Conservation (phyloP, 495 filamentous ascomycete species). For the Talaromyces stipitatus region DNA sequence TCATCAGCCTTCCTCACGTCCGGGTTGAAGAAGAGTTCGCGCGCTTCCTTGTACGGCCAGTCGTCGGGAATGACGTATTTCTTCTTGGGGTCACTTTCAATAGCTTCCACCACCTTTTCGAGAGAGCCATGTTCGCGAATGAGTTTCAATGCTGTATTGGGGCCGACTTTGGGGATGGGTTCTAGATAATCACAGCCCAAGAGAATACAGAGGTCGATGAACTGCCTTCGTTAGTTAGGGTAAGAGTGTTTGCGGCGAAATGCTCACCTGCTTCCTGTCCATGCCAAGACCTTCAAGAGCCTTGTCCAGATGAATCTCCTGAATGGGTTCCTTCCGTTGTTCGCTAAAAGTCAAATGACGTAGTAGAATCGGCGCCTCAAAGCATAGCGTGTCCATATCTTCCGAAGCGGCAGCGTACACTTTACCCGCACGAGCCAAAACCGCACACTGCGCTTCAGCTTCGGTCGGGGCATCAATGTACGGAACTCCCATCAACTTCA, state of each 20-base stretch:
- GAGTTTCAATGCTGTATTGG: constrained; percentile 81
- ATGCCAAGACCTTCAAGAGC: constrained; percentile 79
- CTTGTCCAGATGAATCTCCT: constrained; percentile 81
- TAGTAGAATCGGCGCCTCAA: constrained; percentile 83
- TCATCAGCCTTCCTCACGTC: constrained; percentile 82
- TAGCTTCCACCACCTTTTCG: constrained; percentile 74
- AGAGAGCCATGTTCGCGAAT: constrained; percentile 85
- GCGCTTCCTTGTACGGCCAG: constrained; percentile 90
- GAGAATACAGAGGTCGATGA: constrained; percentile 96
- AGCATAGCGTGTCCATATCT: constrained; percentile 99
- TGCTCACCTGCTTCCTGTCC: constrained; percentile 68
- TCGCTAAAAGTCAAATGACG: constrained; percentile 94
- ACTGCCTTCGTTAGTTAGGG: constrained; percentile 38
- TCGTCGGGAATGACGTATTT: constrained; percentile 81
- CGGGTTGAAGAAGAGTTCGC: constrained; percentile 81
- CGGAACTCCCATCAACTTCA: constrained; percentile 93
- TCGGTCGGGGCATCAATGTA: constrained; percentile 94
- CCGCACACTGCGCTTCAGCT: constrained; percentile 93
- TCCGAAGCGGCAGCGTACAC: constrained; percentile 95
- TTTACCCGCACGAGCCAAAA: constrained; percentile 83
- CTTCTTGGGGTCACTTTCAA: constrained; percentile 65
- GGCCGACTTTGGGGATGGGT: constrained; percentile 88
- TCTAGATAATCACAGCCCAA: constrained; percentile 98
- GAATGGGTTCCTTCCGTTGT: constrained; percentile 94
- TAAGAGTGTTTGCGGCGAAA: neutral